Conservation (phyloP, 495 filamentous ascomycete genomes). For the Penicillium riverlandense region DNA sequence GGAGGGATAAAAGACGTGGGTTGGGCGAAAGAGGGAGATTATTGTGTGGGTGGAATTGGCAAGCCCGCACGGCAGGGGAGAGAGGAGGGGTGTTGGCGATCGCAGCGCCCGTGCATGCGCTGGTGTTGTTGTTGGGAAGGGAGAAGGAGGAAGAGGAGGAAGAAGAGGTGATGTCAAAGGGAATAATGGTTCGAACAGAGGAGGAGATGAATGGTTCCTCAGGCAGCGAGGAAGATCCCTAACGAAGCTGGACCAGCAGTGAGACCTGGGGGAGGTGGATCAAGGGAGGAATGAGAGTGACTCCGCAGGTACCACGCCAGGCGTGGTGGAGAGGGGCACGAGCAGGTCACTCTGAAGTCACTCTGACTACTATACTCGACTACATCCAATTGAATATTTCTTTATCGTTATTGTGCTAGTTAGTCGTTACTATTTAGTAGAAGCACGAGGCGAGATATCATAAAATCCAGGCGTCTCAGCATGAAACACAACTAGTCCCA, state of each 20-base stretch:
- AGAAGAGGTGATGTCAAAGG: not conserved
- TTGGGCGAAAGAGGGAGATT: too few relatives aligned
- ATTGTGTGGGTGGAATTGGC: too few relatives aligned
- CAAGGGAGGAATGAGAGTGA: constrained; percentile 2
- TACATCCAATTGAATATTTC: not conserved
- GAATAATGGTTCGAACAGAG: not conserved
- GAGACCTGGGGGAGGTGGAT: not conserved
- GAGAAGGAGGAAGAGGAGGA: constrained; percentile 5
- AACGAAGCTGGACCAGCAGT: constrained; percentile 11
- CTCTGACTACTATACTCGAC: not conserved
- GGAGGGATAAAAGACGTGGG: not conserved
- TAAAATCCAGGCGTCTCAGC: constrained; percentile 12
- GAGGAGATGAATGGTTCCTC: not conserved
- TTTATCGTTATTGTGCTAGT: not conserved
- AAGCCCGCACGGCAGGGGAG: not conserved
- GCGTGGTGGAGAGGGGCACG: not conserved
- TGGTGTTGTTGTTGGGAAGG: not conserved
- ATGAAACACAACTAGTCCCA: constrained; percentile 17
- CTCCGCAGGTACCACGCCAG: constrained; percentile 6
- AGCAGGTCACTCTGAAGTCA: constrained; percentile 1
- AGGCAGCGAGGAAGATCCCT: not conserved
- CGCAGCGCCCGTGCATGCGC: not conserved
- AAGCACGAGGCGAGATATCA: too few relatives aligned
- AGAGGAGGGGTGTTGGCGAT: constrained; percentile 2
- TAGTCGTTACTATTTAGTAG: not conserved